These are phyloP conservation scores for Ligustrum vulgare DNA, from an alignment of 257 asterid genomes.

Conservation along the genomic window DNA sequence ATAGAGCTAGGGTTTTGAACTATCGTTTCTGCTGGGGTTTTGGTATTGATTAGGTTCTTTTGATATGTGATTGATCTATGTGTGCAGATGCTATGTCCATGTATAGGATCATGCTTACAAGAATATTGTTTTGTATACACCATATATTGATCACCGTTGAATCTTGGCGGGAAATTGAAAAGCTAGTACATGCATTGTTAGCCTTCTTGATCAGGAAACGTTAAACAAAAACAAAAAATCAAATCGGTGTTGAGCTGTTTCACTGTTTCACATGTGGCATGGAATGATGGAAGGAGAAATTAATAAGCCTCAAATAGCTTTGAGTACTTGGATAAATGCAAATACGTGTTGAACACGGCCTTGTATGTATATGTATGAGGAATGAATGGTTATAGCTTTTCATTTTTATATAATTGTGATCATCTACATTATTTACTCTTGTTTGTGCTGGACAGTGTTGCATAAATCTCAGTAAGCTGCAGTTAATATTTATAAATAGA, in stretches of 20 bases:
- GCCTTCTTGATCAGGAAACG: background rate
- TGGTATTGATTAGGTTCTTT: background rate
- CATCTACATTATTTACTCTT: background rate
- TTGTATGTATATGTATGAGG: background rate
- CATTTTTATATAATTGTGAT: background rate
- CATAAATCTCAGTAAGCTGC: background rate
- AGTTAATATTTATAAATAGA: background rate
- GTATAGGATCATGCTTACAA: background rate
- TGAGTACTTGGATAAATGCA: background rate
- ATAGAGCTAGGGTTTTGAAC: constrained; percentile 25
- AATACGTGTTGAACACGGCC: background rate
- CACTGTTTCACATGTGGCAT: background rate
- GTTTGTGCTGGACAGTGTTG: background rate
- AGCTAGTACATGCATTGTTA: background rate
- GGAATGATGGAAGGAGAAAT: background rate
- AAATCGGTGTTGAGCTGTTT: background rate
- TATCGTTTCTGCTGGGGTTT: background rate
- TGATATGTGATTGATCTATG: background rate
- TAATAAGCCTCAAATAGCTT: background rate
- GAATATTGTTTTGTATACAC: background rate
- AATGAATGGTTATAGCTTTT: background rate
- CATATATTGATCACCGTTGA: background rate
- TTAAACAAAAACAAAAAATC: background rate
- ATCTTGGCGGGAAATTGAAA: background rate
- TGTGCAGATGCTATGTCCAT: background rate